phyloP scores from a whole-genome alignment of 371 early-diverging fungal species.

The Mucor plumbeus region DNA sequence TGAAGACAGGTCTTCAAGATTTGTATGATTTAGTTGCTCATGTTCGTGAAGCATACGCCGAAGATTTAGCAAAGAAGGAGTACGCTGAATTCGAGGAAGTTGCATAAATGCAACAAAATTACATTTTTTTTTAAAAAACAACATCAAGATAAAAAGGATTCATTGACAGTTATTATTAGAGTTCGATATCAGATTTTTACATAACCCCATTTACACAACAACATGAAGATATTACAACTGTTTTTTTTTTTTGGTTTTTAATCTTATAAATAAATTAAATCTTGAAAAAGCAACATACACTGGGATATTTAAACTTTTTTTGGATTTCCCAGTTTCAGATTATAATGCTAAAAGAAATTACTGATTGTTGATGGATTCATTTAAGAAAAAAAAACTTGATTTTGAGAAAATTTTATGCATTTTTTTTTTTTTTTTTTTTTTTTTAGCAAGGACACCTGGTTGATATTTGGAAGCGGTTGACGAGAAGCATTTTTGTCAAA shows the following conservation, averaged over 20 bases:
- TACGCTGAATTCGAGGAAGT: constrained; percentile 40
- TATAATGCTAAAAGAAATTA: too few relatives aligned
- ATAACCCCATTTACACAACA: neutral
- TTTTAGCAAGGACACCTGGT: too few relatives aligned
- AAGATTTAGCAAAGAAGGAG: constrained; percentile 53
- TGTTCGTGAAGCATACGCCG: constrained; percentile 64
- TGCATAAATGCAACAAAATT: constrained; percentile 18
- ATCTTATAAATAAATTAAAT: neutral
- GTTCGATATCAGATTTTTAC: neutral
- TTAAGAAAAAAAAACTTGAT: too few relatives aligned
- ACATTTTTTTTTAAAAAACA: neutral
- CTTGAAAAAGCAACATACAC: neutral
- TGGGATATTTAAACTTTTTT: too few relatives aligned
- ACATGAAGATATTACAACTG: neutral
- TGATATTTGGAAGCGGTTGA: too few relatives aligned
- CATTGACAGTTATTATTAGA: neutral
- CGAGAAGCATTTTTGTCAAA: too few relatives aligned
- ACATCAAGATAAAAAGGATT: neutral
- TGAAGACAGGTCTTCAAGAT: constrained; percentile 87
- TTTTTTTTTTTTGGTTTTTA: neutral
- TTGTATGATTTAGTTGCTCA: constrained; percentile 74
- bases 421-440: too few relatives aligned
- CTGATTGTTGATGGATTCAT: too few relatives aligned
- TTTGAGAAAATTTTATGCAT: too few relatives aligned
- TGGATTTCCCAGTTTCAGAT: too few relatives aligned